A percentile compares a stretch with the other conserved stretches of the same genome.
These are phyloP conservation scores for Cordyceps javanica DNA, from an alignment of 2,329 filamentous ascomycete species.

Conservation along the genomic window DNA sequence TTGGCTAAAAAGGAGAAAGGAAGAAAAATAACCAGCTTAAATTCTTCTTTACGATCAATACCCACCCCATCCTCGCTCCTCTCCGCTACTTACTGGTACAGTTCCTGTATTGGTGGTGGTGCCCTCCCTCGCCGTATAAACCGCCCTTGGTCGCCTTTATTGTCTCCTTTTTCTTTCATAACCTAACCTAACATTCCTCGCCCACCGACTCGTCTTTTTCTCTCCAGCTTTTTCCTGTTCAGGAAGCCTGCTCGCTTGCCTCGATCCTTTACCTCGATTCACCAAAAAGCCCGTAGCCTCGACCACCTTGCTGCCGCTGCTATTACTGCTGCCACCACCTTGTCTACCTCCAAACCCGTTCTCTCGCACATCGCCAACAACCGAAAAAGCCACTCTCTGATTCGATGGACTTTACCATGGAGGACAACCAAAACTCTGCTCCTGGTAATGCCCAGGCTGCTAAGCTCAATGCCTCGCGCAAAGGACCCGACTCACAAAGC, in stretches of 20 bases:
- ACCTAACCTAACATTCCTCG: background rate
- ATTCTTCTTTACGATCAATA: no score
- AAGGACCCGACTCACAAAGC: conserved; percentile 61
- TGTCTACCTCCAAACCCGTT: no score
- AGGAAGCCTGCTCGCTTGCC: background rate
- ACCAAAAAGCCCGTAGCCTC: no score
- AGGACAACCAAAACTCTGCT: conserved; percentile 60
- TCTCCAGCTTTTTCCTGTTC: no score
- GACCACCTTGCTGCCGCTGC: no score
- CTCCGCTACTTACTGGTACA: no score
- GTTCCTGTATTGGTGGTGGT: background rate
- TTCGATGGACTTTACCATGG: conserved; percentile 42
- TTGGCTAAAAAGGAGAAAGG: no score
- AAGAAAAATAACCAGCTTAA: no score
- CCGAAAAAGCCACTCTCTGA: no score
- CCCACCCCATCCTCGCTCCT: no score
- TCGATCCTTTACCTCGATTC: background rate
- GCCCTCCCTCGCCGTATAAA: background rate
- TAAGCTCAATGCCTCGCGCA: conserved; percentile 54
- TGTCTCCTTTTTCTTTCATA: background rate
- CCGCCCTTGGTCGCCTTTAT: background rate
- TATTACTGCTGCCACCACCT: no score
- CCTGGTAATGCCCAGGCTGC: conserved; percentile 55
- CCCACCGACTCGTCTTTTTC: background rate
- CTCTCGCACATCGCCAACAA: no score